Evolutionary conservation across 2,329 filamentous ascomycete genomes (phyloP).

Genomic region (Thyridium curvatum): DNA sequence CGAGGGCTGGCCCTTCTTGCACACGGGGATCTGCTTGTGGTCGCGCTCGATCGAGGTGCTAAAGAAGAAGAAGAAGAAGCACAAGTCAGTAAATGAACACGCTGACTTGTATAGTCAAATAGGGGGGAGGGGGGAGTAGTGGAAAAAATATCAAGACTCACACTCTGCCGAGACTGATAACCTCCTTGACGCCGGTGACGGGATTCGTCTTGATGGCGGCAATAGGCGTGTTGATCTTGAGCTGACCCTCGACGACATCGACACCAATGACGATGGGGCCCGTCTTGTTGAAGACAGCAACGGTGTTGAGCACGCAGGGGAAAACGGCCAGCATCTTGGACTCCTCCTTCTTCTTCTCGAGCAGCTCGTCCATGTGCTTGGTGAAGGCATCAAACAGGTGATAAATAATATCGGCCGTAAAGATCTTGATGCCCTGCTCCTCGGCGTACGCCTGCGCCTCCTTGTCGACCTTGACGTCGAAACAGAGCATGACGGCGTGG

Average conservation of each 20-base stretch:
- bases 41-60: constrained; percentile 97
- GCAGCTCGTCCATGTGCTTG: constrained; percentile 81
- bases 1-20: constrained; percentile 95
- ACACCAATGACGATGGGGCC: constrained; percentile 91
- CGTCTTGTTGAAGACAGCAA: constrained; percentile 98
- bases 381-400: constrained; percentile 97
- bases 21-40: constrained; percentile 87
- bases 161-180: constrained; percentile 86
- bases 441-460: constrained; percentile 88
- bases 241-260: constrained; percentile 85
- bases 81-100: constrained; percentile 21
- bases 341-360: constrained; percentile 92
- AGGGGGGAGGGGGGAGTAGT: not conserved
- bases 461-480: constrained; percentile 99
- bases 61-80: constrained; percentile 4
- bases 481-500: constrained; percentile 98
- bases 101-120: constrained; percentile 2
- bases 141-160: constrained; percentile 44
- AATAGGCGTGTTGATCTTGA: constrained; percentile 84
- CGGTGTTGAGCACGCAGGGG: constrained; percentile 83
- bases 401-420: constrained; percentile 98
- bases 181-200: constrained; percentile 73
- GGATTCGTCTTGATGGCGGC: constrained; percentile 79
- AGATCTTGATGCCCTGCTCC: constrained; percentile 93
- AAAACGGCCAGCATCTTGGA: constrained; percentile 94